Conservation (phyloP, 2,329 filamentous ascomycete species). For the Penicillium frequentans region DNA sequence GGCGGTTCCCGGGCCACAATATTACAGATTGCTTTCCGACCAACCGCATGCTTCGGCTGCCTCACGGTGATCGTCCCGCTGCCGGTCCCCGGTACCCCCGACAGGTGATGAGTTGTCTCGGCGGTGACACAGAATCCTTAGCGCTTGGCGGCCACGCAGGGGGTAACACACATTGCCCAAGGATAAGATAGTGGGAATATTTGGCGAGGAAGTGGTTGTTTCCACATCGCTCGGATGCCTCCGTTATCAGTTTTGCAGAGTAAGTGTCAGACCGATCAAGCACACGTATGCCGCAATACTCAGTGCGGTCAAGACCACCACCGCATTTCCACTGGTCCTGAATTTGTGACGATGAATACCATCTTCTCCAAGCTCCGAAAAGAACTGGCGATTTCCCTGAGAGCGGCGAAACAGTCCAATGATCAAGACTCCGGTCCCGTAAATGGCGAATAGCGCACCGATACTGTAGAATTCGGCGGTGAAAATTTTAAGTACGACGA, state of each 20-base stretch:
- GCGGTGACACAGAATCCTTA: slow-evolving; percentile 29
- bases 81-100: slow-evolving; percentile 6
- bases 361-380: slow-evolving; percentile 59
- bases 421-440: slow-evolving; percentile 79
- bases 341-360: slow-evolving; percentile 63
- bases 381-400: slow-evolving; percentile 93
- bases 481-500: slow-evolving; percentile 95
- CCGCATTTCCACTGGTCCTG: slow-evolving; percentile 66
- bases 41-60: slow-evolving; percentile 14
- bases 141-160: slow-evolving; percentile 35
- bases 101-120: not conserved
- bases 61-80: slow-evolving; percentile 18
- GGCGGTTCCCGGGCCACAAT: slow-evolving; percentile 14
- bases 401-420: slow-evolving; percentile 83
- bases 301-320: slow-evolving; percentile 61
- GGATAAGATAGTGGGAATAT: not conserved
- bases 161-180: slow-evolving; percentile 15
- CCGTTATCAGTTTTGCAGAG: slow-evolving; percentile 37
- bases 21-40: slow-evolving; percentile 14
- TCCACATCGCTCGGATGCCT: not conserved
- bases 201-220: not conserved
- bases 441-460: slow-evolving; percentile 91
- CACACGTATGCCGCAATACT: slow-evolving; percentile 63
- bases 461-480: slow-evolving; percentile 95
- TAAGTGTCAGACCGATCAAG: slow-evolving; percentile 60